A percentile compares a stretch with the other conserved stretches of the same genome.
Conservation (phyloP, 257 asterid species). For the Przewalskia tangutica region DNA sequence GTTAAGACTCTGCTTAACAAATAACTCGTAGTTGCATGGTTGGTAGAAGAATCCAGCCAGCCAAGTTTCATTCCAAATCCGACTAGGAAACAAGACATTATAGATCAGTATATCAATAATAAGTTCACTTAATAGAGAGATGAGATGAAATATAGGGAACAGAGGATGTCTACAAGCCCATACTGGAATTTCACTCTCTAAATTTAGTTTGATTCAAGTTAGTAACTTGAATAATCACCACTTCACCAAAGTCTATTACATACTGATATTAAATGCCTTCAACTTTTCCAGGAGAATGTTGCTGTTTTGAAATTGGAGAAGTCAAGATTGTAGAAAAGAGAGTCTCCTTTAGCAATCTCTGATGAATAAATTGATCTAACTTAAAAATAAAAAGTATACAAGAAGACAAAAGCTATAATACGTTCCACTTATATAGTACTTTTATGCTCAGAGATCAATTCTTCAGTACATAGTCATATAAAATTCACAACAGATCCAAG, state of each 20-base stretch:
- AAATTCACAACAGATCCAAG: neutral
- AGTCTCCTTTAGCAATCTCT: neutral
- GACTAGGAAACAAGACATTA: slow-evolving; percentile 9
- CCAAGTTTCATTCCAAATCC: slow-evolving; percentile 23
- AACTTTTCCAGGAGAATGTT: neutral
- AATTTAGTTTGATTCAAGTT: neutral
- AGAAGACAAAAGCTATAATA: neutral
- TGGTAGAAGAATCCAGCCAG: slow-evolving; percentile 15
- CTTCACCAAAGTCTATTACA: neutral
- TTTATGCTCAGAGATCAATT: neutral
- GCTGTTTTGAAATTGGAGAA: neutral
- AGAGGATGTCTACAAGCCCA: neutral
- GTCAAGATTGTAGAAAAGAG: neutral
- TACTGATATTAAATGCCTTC: neutral
- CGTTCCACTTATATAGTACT: neutral
- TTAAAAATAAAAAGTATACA: neutral
- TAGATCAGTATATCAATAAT: neutral
- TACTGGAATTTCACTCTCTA: neutral
- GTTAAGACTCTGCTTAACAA: slow-evolving; percentile 26
- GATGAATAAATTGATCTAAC: neutral
- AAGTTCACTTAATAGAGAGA: neutral
- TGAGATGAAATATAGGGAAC: neutral
- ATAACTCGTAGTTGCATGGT: slow-evolving; percentile 29
- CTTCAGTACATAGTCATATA: neutral
- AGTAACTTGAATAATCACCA: neutral